phyloP scores from a whole-genome alignment of 1,139 yeast species.

The Wickerhamomyces sp. region DNA sequence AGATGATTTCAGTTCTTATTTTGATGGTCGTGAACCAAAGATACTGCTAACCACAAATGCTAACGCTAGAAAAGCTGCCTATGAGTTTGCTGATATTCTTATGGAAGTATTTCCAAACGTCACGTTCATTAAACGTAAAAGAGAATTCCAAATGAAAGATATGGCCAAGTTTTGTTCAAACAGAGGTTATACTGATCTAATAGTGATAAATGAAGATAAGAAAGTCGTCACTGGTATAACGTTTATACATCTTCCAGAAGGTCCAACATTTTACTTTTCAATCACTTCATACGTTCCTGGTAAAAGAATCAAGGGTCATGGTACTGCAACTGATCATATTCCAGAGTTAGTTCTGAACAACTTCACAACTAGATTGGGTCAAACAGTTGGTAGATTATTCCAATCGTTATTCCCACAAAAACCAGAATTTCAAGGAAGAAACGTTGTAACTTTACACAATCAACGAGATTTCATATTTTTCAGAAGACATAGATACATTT shows the following conservation, averaged over 20 bases:
- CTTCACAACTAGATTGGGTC: conserved; percentile 87
- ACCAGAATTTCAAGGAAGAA: conserved; percentile 93
- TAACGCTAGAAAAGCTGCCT: conserved; percentile 80
- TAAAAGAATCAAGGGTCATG: conserved; percentile 80
- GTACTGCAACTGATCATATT: conserved; percentile 80
- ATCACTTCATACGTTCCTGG: conserved; percentile 75
- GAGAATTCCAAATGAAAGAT: conserved; percentile 77
- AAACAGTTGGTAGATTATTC: conserved; percentile 85
- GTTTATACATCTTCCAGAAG: conserved; percentile 87
- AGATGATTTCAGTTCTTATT: conserved; percentile 67
- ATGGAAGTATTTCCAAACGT: conserved; percentile 83
- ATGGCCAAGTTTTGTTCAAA: conserved; percentile 79
- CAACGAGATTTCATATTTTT: conserved; percentile 94
- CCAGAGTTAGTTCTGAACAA: conserved; percentile 92
- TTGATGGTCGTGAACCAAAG: conserved; percentile 67
- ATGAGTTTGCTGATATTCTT: conserved; percentile 83
- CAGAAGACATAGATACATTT: conserved; percentile 89
- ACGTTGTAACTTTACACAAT: conserved; percentile 90
- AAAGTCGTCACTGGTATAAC: conserved; percentile 89
- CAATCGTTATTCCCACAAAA: conserved; percentile 88
- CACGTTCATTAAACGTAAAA: conserved; percentile 81
- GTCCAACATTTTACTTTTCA: conserved; percentile 91
- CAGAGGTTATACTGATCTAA: conserved; percentile 80
- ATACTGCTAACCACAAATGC: conserved; percentile 85
- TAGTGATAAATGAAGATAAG: conserved; percentile 90